These are phyloP conservation scores for Dendrobium catenatum DNA, from an alignment of 106 monocot species.

Conservation along the genomic window DNA sequence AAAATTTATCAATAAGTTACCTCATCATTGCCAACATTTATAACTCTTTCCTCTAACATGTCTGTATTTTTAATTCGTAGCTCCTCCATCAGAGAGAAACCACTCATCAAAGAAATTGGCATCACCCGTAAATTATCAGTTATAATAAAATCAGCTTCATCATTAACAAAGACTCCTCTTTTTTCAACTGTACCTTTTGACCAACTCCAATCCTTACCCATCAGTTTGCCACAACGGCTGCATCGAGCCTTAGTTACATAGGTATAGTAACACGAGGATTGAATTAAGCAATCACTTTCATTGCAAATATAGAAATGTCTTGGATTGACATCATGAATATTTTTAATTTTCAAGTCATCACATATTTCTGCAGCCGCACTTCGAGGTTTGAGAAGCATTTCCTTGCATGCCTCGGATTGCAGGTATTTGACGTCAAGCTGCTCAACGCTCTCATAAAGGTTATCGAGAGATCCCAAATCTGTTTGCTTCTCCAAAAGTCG, in stretches of 20 bases:
- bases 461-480: slow-evolving; percentile 16
- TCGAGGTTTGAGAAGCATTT: slow-evolving; percentile 30
- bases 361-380: slow-evolving; percentile 9
- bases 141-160: background rate
- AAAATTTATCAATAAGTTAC: background rate
- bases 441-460: slow-evolving; percentile 34
- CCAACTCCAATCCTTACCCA: slow-evolving; percentile 3
- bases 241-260: background rate
- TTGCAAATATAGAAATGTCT: slow-evolving; percentile 11
- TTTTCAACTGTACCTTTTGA: background rate
- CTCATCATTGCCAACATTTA: slow-evolving; percentile 4
- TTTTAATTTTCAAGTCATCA: slow-evolving; percentile 9
- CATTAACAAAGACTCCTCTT: slow-evolving; percentile 25
- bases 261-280: background rate
- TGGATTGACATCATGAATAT: slow-evolving; percentile 6
- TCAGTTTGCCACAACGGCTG: background rate
- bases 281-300: background rate
- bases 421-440: slow-evolving; percentile 16
- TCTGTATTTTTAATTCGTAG: slow-evolving; percentile 1
- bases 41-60: slow-evolving; percentile 3
- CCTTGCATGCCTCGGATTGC: slow-evolving; percentile 18
- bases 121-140: slow-evolving; percentile 23
- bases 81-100: background rate
- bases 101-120: background rate
- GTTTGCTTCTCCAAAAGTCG: slow-evolving; percentile 15